These are phyloP conservation scores for Brachypodium distachyon DNA, from an alignment of 202 grass and related monocot species.

Conservation along the genomic window DNA sequence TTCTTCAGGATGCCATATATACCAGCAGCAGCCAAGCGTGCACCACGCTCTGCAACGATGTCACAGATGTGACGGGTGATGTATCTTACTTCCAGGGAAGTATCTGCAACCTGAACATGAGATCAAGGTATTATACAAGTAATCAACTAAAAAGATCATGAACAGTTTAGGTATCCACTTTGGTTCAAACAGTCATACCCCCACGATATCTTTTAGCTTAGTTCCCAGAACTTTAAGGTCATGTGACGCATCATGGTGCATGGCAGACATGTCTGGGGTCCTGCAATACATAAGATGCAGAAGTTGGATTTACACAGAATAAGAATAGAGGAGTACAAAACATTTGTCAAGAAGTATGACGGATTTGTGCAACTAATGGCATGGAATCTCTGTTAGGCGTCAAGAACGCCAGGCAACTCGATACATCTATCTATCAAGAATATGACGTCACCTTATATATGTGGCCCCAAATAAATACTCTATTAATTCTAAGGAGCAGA, in stretches of 20 bases:
- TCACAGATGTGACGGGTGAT: slow-evolving; percentile 55
- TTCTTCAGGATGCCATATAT: slow-evolving; percentile 78
- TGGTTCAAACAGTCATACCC: slow-evolving; percentile 31
- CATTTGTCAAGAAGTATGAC: background rate
- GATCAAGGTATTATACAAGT: slow-evolving; percentile 9
- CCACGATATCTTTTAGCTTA: slow-evolving; percentile 68
- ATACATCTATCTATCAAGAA: background rate
- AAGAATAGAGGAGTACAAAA: background rate
- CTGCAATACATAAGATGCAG: slow-evolving; percentile 29
- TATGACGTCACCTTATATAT: background rate
- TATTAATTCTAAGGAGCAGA: background rate
- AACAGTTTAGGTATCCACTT: background rate
- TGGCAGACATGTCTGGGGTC: slow-evolving; percentile 65
- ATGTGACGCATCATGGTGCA: slow-evolving; percentile 73
- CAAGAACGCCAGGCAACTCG: slow-evolving; percentile 1
- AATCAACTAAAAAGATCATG: background rate
- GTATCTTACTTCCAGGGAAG: slow-evolving; percentile 66
- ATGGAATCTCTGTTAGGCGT: background rate
- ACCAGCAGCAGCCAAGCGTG: slow-evolving; percentile 64
- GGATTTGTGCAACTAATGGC: background rate
- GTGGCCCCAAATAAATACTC: background rate
- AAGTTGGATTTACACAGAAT: background rate
- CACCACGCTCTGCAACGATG: slow-evolving; percentile 62
- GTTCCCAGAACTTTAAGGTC: slow-evolving; percentile 57
- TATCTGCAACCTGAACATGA: slow-evolving; percentile 42